These are phyloP conservation scores for Chenopodium formosanum DNA, from an alignment of 148 eudicot genomes.

Conservation along the genomic window DNA sequence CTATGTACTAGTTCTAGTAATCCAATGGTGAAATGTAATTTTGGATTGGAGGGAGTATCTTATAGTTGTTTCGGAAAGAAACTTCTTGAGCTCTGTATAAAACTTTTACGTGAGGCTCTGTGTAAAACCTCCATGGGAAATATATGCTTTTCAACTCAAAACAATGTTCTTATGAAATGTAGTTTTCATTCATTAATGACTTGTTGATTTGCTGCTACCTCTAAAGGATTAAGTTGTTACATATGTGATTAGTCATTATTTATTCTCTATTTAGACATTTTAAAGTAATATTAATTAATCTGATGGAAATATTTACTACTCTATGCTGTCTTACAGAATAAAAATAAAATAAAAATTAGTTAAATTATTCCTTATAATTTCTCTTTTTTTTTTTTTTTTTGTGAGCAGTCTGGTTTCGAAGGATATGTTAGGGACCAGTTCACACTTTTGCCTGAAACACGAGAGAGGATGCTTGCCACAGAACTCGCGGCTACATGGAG, in stretches of 20 bases:
- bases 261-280: no score
- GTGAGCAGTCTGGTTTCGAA: constrained; percentile 92
- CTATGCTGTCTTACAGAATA: not conserved
- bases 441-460: constrained; percentile 86
- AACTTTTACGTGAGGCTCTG: not conserved
- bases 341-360: no score
- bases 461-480: constrained; percentile 93
- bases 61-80: not conserved
- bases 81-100: not conserved
- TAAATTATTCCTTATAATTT: not conserved
- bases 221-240: not conserved
- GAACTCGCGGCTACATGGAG: constrained; percentile 92
- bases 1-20: no score
- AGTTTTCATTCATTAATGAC: no score
- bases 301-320: not conserved
- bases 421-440: constrained; percentile 79
- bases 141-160: no score
- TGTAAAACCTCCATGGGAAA: not conserved
- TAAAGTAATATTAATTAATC: not conserved
- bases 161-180: no score
- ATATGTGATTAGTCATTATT: no score
- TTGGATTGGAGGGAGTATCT: no score
- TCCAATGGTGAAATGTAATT: no score
- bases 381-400: not conserved
- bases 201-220: no score